These are phyloP conservation scores for Colletotrichum sp. DNA, from an alignment of 2,329 filamentous ascomycete genomes.

Conservation along the genomic window DNA sequence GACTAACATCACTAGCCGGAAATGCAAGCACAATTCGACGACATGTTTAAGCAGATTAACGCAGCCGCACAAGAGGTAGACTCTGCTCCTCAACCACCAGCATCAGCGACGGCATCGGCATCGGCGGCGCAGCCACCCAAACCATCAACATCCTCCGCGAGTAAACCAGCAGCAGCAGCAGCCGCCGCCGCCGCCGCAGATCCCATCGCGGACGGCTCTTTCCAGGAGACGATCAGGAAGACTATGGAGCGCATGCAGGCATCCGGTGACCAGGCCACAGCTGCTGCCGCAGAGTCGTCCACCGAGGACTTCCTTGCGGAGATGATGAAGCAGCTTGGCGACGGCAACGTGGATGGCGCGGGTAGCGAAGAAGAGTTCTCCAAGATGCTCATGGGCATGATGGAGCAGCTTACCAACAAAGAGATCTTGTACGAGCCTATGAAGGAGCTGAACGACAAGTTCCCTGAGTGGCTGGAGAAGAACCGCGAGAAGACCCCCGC, in stretches of 20 bases:
- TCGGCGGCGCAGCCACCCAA: slow-evolving; percentile 27
- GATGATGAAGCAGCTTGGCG: slow-evolving; percentile 87
- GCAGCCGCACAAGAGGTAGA: slow-evolving; percentile 46
- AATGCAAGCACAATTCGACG: slow-evolving; percentile 80
- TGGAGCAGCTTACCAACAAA: slow-evolving; percentile 98
- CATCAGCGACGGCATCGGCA: slow-evolving; percentile 27
- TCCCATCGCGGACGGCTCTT: slow-evolving; percentile 65
- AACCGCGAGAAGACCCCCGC: slow-evolving; percentile 69
- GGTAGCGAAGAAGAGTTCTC: slow-evolving; percentile 84
- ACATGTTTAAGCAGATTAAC: slow-evolving; percentile 75
- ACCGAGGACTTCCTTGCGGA: slow-evolving; percentile 87
- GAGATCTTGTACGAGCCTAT: slow-evolving; percentile 98
- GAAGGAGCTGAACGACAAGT: slow-evolving; percentile 95
- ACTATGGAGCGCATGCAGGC: slow-evolving; percentile 97
- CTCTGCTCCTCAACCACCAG: slow-evolving; percentile 15
- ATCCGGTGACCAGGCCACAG: slow-evolving; percentile 84
- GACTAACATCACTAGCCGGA: slow-evolving; percentile 56
- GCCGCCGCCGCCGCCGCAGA: slow-evolving; percentile 34
- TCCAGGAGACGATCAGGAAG: slow-evolving; percentile 89
- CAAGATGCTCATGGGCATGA: slow-evolving; percentile 96
- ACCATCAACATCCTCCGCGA: slow-evolving; percentile 24
- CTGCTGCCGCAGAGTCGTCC: slow-evolving; percentile 71
- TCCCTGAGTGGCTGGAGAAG: slow-evolving; percentile 85
- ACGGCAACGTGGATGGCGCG: slow-evolving; percentile 61
- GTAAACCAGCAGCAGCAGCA: slow-evolving; percentile 29